Conservation (phyloP, 345 rosid species). For the Psidium friedrichsthalianum region DNA sequence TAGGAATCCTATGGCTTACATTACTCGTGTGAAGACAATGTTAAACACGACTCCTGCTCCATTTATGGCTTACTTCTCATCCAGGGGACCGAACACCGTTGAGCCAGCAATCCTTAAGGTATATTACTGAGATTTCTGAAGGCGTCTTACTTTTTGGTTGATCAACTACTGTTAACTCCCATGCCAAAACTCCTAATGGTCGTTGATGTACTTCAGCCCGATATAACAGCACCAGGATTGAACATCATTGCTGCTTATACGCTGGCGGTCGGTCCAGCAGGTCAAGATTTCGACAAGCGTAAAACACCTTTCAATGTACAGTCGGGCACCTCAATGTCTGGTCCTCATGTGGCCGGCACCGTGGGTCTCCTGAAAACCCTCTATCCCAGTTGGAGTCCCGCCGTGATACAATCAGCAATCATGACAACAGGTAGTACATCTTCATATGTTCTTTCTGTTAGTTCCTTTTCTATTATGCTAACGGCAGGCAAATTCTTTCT, state of each 20-base stretch:
- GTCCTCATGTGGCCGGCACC: conserved; percentile 43
- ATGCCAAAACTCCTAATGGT: neutral
- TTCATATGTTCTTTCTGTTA: neutral
- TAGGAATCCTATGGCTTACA: conserved; percentile 23
- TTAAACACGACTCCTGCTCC: conserved; percentile 11
- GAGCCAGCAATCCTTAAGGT: conserved; percentile 38
- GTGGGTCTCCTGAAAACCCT: conserved; percentile 37
- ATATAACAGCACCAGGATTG: conserved; percentile 52
- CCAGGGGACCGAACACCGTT: conserved; percentile 22
- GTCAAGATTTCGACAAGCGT: conserved; percentile 10
- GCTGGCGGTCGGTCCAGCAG: conserved; percentile 9
- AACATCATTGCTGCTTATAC: conserved; percentile 29
- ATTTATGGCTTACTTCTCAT: conserved; percentile 18
- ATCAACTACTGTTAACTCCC: neutral
- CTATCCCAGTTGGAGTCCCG: conserved; percentile 39
- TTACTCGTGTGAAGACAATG: neutral
- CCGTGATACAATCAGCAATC: conserved; percentile 36
- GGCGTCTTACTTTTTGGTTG: neutral
- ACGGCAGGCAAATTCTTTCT: neutral
- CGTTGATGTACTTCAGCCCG: conserved; percentile 22
- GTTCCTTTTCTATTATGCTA: neutral
- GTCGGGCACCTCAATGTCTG: conserved; percentile 51
- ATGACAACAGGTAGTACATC: conserved; percentile 29
- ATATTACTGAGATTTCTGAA: neutral
- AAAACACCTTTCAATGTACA: conserved; percentile 3